Base-by-base conservation (phyloP, 2,329 filamentous ascomycete species). In the Alternaria dauci region DNA sequence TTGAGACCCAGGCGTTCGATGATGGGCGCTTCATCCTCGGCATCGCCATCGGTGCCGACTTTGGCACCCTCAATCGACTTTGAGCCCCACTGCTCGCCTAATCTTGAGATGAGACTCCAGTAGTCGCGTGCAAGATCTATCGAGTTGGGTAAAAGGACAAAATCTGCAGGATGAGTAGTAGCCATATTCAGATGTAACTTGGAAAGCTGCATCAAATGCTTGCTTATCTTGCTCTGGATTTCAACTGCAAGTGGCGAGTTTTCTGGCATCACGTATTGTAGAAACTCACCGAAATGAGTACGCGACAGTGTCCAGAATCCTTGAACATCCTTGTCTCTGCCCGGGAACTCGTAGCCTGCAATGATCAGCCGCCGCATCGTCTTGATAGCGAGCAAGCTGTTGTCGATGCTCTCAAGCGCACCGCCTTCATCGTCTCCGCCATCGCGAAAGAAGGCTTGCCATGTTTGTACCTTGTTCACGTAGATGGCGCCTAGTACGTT, bases 171-270 rank as follows among this genome's bases (percentile, higher is more conserved):
- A 75, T 97, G 93, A 5, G 84, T 81, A 51, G 88, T 87, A 1
- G 92, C 88, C 89, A 98, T 94, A 57, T 93, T 89, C 39, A 96
- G 85, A 75, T 98, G 95, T 3, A 99, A 82, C 78, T 98, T 99
- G 4, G 94, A 89, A 51, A 98, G 89, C 74, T 98, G 94, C 42
- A 97, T 81, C 2, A 97, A 83, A 74, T 97, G 94, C 74, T 93
- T 96, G 66, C 91, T 91, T n/a, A 96, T 81, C 25, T 90, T 74
- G 36, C 85, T 86, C 59, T 87, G 86, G 25, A 88, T 85, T 4
- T 80, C 75, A 7, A 70, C 8, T 26, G 58, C 71, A 38, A 89
- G 79, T 3, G 86, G 77, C 6, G 81, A 79, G n/a, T 84, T 84
- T 51, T 87, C 84, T 42, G 85, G 82, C 66, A 84, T 84, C 52